phyloP scores from a whole-genome alignment of 2,329 filamentous ascomycete genomes.

The Sphaerulina populicola region DNA sequence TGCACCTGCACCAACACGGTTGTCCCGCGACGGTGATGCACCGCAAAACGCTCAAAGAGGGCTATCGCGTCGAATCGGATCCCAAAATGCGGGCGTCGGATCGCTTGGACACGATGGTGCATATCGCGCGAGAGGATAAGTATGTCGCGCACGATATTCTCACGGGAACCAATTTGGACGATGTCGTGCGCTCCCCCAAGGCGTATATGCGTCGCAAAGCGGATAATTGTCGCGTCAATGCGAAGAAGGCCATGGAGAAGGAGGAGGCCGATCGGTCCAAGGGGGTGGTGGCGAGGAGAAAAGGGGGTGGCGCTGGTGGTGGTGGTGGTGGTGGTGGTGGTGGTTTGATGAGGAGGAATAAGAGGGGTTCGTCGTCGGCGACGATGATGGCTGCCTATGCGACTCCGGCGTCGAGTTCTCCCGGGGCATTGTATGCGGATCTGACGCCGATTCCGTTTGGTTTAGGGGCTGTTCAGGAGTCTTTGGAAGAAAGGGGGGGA shows the following conservation, averaged over 20 bases:
- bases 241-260: conserved; percentile 14
- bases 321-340: not conserved
- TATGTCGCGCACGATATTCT: conserved; percentile 16
- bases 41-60: conserved; percentile 6
- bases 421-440: not conserved
- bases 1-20: conserved; percentile 13
- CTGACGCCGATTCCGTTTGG: not conserved
- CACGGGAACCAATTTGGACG: not conserved
- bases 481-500: not conserved
- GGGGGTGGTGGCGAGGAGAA: not conserved
- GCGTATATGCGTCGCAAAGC: conserved; percentile 14
- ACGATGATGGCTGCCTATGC: not conserved
- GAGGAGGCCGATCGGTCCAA: not conserved
- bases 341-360: not conserved
- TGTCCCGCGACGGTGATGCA: conserved; percentile 4
- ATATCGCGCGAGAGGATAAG: conserved; percentile 10
- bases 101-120: conserved; percentile 9
- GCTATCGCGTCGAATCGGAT: conserved; percentile 7
- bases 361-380: not conserved
- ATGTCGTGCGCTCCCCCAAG: conserved; percentile 8
- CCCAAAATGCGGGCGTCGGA: conserved; percentile 11
- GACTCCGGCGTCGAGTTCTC: not conserved
- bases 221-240: conserved; percentile 16
- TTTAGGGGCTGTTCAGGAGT: not conserved
- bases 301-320: not conserved